Evolutionary conservation across 2,329 filamentous ascomycete species (phyloP), one percentile per base, ranked within the genome.

Genomic region (Leptographium flavum): DNA sequence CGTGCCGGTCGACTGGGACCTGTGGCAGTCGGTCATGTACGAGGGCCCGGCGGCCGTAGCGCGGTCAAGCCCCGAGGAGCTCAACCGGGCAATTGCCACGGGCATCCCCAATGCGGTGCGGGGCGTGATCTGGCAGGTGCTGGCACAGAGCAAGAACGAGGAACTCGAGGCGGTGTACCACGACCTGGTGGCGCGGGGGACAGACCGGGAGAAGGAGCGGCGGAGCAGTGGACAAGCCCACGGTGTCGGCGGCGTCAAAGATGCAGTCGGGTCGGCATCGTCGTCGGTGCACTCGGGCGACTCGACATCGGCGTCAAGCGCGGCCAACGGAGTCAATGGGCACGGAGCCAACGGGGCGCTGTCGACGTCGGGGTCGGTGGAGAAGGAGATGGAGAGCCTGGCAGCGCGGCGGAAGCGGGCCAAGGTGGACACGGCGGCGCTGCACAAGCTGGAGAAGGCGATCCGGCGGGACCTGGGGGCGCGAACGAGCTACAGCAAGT

Each of bases 111-210:
- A 82, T 53, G 90, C 88, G 3, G 94, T 98, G 50, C 81, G 92
- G 47, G 93, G 92, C n/a, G 92, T 98, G 3, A 88, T 98, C 42
- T 98, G 92, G 92, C 92, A 98, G 63, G 90, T 96, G 8, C 68
- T 98, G 50, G 87, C 92, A 4, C 87, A 94, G 58, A 95, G 88
- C 65, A 94, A 94, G 63, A 94, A 87, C 54, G 83, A 90, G 49
- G 87, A 93, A 38, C 67, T 98, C 17, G 92, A 98, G 62, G 65
- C 71, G 15, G 75, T 87, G n/a, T 98, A 96, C 64, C 76, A 74
- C 51, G 87, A 93, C 49, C 71, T 98, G 10, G 74, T 85, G 28
- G 74, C 73, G 41, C 76, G 85, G 48, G 88, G 88, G 22, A 88
- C 86, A 3, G 84, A 88, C 48, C 87, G 86, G 61, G 83, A 88